Percentiles rank a stretch among this genome's conserved stretches.
Conservation (phyloP, 306 rosid species). For the Phaseolus lunatus region DNA sequence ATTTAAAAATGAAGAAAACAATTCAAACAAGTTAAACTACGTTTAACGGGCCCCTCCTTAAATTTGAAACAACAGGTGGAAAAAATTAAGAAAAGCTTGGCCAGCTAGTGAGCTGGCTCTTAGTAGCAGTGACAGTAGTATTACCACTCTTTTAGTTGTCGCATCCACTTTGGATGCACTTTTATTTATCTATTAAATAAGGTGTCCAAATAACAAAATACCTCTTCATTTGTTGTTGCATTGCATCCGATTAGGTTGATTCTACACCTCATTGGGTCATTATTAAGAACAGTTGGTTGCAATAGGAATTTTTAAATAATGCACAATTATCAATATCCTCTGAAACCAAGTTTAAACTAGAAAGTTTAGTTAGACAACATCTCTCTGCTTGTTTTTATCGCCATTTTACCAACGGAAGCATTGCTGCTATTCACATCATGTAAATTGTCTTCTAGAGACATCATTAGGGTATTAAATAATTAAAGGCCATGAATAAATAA, state of each 20-base stretch:
- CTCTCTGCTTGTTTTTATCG: neutral
- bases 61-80: neutral
- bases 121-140: neutral
- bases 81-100: constrained; percentile 6
- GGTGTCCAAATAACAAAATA: constrained; percentile 5
- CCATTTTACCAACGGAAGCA: neutral
- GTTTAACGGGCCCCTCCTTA: neutral
- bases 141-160: neutral
- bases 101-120: neutral
- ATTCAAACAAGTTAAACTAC: neutral
- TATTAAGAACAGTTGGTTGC: neutral
- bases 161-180: neutral
- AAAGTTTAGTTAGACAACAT: neutral
- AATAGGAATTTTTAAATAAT: neutral
- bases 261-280: neutral
- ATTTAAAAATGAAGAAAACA: neutral
- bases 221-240: neutral
- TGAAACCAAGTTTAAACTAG: neutral
- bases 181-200: neutral
- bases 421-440: too few relatives aligned
- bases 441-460: too few relatives aligned
- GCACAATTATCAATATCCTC: neutral
- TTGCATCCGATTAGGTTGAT: neutral
- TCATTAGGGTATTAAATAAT: neutral
- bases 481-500: constrained; percentile 6